These are phyloP conservation scores for Pseudophaeomoniella oleicola DNA, from an alignment of 2,329 filamentous ascomycete genomes.

Conservation along the genomic window DNA sequence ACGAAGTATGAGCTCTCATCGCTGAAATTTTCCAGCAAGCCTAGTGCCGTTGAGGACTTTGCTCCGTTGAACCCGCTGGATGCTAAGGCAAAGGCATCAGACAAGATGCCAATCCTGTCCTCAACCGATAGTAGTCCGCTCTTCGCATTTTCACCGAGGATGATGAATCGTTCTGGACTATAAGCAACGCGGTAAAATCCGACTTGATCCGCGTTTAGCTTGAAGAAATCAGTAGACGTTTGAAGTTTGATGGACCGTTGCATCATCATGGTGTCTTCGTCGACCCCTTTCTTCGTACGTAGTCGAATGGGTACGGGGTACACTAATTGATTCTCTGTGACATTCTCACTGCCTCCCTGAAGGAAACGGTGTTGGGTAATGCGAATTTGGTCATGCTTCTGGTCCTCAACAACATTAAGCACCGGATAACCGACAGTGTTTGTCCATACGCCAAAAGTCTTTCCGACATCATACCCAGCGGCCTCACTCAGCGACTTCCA, in stretches of 20 bases:
- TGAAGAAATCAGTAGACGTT: background rate
- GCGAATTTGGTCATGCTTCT: background rate
- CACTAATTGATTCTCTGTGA: background rate
- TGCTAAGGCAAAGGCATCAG: slow-evolving; percentile 1
- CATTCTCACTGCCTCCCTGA: background rate
- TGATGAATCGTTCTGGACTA: background rate
- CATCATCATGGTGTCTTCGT: slow-evolving; percentile 1
- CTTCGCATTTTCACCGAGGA: background rate
- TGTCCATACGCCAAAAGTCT: slow-evolving; percentile 1
- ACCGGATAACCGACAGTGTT: background rate
- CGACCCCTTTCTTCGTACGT: background rate
- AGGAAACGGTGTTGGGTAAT: background rate
- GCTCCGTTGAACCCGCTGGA: background rate
- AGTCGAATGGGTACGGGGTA: background rate
- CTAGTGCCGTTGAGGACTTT: background rate
- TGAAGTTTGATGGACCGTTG: background rate
- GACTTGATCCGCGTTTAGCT: background rate
- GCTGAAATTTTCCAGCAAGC: background rate
- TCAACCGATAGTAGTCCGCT: background rate
- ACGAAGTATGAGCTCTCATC: background rate
- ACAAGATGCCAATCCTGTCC: background rate
- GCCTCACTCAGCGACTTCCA: slow-evolving; percentile 1
- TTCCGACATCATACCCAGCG: slow-evolving; percentile 1
- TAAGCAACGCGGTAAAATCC: slow-evolving; percentile 1
- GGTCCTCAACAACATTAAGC: background rate